Evolutionary conservation across 805 yeast species (phyloP), one percentile per base, ranked within the genome.

Genomic region (Cyberlindnera petersonii): DNA sequence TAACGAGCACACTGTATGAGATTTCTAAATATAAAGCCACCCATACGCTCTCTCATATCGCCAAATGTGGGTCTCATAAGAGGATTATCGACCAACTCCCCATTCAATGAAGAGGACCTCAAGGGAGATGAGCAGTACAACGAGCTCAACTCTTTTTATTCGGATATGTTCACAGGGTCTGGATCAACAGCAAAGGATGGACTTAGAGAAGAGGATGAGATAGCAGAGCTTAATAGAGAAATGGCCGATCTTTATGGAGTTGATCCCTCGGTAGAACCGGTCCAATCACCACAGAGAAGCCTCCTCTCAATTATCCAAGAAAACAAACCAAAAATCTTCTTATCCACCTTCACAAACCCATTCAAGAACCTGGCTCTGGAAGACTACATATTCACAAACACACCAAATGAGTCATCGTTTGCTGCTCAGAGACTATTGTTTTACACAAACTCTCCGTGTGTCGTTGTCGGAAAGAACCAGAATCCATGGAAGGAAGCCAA

Each of bases 401-500:
- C 83, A 63, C 89, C 89, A 1, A 42, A 50, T 9, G 31, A 40
- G 4, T 5, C 21, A 10, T 22, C 32, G 5, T 30, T 44, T 20
- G 41, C 47, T 5, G 53, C 59, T 24, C 73, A 76, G 41, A 60
- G 94, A 39, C 63, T 93, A 21, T 56, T 87, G 42, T 69, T 91
- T 39, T 93, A 93, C 57, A 68, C 72, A 24, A 93, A 93, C 56
- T 59, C 75, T 3, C 86, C 91, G 1, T 86, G 96, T 58, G 86
- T 88, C n/a, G 95, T 93, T 2, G 69, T 93, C 10, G 99, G 99
- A 0, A 87, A 94, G 55, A 93, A 93, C 56, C 99, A 93, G 61
- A 93, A 88, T 47, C 95, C 96, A 3, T 91, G 91, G 86, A 75
- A 79, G 42, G 99, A 93, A 57, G 72, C 79, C 27, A 84, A 86